A percentile compares a stretch with the other conserved stretches of the same genome.
Evolutionary conservation across 2,329 filamentous ascomycete genomes (phyloP).

Genomic region (Juglanconis oblonga): DNA sequence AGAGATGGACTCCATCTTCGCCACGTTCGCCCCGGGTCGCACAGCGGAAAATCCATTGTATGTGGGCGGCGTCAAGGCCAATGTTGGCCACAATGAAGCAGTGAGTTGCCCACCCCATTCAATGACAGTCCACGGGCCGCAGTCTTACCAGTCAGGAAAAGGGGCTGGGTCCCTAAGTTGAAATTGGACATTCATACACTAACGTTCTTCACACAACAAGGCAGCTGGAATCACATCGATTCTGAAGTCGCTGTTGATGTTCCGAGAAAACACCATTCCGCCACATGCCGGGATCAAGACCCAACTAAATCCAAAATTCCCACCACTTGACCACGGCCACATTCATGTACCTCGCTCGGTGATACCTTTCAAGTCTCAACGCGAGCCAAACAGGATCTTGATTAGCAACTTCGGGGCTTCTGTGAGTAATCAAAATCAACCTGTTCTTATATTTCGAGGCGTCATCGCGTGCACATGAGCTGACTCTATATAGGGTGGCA

Average conservation of each 20-base stretch:
- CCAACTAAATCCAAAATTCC: not conserved
- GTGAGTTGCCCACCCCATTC: not conserved
- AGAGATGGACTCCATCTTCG: not conserved
- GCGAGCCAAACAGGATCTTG: not conserved
- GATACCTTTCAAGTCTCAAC: not conserved
- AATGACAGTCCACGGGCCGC: too few relatives aligned
- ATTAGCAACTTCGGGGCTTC: conserved; percentile 4
- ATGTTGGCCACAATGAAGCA: conserved; percentile 3
- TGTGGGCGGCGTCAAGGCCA: conserved; percentile 2
- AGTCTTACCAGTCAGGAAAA: too few relatives aligned
- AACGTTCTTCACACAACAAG: not conserved
- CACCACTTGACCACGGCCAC: not conserved
- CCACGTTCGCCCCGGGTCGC: not conserved
- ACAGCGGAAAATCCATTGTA: not conserved
- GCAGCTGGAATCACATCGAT: not conserved
- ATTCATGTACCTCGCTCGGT: not conserved
- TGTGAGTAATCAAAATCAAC: too few relatives aligned
- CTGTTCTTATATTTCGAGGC: too few relatives aligned
- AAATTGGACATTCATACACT: too few relatives aligned
- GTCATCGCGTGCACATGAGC: too few relatives aligned
- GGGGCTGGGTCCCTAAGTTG: too few relatives aligned
- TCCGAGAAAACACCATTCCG: conserved; percentile 3
- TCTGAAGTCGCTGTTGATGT: conserved; percentile 3
- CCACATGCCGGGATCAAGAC: conserved; percentile 1
- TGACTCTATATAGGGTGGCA: too few relatives aligned